Conservation (phyloP, 805 yeast species). For the Candida coquimbonensis region DNA sequence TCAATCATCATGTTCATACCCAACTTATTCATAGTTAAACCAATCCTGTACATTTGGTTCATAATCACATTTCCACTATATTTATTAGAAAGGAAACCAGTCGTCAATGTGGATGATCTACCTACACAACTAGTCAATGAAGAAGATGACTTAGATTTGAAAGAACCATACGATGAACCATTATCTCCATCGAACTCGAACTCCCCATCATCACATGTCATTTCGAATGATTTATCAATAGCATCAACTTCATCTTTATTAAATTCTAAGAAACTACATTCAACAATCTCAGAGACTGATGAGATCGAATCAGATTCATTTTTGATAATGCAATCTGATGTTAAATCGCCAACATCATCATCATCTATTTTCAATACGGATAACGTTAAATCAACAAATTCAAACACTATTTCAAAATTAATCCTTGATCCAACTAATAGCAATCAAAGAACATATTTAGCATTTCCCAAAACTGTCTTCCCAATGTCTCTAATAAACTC, state of each 20-base stretch:
- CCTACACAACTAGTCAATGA: too few relatives aligned
- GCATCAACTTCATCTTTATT: not conserved
- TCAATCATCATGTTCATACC: constrained; percentile 39
- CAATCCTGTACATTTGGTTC: constrained; percentile 42
- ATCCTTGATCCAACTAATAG: not conserved
- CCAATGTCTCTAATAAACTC: constrained; percentile 35
- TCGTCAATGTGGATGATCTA: not conserved
- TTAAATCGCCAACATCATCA: constrained; percentile 21
- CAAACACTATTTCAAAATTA: not conserved
- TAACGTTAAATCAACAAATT: not conserved
- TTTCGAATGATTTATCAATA: not conserved
- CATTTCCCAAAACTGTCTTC: constrained; percentile 34
- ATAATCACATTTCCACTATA: constrained; percentile 52
- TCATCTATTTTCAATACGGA: constrained; percentile 7
- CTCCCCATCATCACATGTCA: not conserved
- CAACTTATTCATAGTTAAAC: constrained; percentile 43
- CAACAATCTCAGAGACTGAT: constrained; percentile 20
- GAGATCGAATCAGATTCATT: constrained; percentile 2
- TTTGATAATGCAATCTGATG: constrained; percentile 1
- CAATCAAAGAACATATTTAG: constrained; percentile 9
- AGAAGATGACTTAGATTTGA: constrained; percentile 1
- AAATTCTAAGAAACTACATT: not conserved
- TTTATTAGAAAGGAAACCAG: constrained; percentile 26
- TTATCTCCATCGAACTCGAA: not conserved
- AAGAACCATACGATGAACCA: constrained; percentile 4